phyloP scores from a whole-genome alignment of 1,139 yeast species.

The Saccharomycopsis hybrid region DNA sequence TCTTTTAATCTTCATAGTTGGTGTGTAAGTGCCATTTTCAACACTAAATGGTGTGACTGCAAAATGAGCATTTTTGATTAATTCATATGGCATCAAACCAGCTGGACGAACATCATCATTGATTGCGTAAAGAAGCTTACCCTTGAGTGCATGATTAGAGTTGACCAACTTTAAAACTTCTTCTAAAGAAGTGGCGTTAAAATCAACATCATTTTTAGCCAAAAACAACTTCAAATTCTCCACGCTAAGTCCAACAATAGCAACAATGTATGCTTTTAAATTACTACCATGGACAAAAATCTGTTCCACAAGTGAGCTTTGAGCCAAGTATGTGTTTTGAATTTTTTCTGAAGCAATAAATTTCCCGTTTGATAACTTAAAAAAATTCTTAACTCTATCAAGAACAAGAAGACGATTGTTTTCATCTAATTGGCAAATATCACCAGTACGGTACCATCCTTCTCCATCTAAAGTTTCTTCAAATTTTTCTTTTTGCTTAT shows the following conservation, averaged over 20 bases:
- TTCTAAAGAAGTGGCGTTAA: constrained; percentile 27
- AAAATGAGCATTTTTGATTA: constrained; percentile 40
- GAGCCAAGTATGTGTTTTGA: constrained; percentile 55
- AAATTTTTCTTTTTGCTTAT: constrained; percentile 42
- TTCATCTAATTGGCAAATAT: constrained; percentile 50
- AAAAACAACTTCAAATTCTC: constrained; percentile 25
- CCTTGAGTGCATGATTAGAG: not conserved
- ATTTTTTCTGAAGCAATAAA: constrained; percentile 75
- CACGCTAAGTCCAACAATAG: constrained; percentile 53
- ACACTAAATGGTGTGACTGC: constrained; percentile 47
- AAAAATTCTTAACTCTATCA: constrained; percentile 75
- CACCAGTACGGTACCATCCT: constrained; percentile 78
- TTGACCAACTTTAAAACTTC: not conserved
- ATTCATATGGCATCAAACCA: constrained; percentile 54
- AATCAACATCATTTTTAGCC: constrained; percentile 40
- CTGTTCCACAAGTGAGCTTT: constrained; percentile 46
- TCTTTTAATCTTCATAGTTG: constrained; percentile 50
- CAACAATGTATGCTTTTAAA: constrained; percentile 51
- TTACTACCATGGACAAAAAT: constrained; percentile 62
- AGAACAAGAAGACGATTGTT: constrained; percentile 54
- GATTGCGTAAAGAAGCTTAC: not conserved
- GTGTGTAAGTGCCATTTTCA: constrained; percentile 45
- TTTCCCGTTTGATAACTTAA: constrained; percentile 77
- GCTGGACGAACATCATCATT: not conserved
- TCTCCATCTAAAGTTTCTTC: constrained; percentile 47